phyloP scores from a whole-genome alignment of 2,329 filamentous ascomycete genomes.

The Apiospora pterosperma region DNA sequence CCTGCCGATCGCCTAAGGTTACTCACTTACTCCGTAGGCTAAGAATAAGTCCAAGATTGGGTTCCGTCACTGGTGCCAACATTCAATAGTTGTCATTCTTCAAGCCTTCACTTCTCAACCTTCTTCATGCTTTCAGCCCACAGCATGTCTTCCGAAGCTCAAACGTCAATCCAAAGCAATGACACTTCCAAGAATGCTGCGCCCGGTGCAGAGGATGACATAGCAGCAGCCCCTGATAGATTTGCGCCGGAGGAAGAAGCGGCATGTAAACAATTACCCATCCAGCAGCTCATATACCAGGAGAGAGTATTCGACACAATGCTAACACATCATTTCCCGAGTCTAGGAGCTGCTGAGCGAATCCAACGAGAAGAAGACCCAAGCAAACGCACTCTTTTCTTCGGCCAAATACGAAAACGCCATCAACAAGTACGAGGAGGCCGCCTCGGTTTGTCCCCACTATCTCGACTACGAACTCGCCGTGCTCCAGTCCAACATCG shows the following conservation, averaged over 20 bases:
- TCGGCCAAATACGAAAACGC: constrained; percentile 71
- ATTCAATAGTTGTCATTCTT: not conserved
- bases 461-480: constrained; percentile 88
- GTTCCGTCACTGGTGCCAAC: not conserved
- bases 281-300: not conserved
- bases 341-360: constrained; percentile 62
- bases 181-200: not conserved
- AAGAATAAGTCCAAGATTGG: too few relatives aligned
- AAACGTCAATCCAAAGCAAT: not conserved
- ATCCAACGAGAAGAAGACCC: constrained; percentile 68
- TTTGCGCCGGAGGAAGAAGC: constrained; percentile 57
- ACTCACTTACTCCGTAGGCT: too few relatives aligned
- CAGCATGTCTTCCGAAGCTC: constrained; percentile 1
- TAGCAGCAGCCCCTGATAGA: constrained; percentile 28
- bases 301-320: accelerated
- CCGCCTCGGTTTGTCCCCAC: constrained; percentile 72
- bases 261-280: constrained; percentile 33
- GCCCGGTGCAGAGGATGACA: constrained; percentile 16
- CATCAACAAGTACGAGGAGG: constrained; percentile 78
- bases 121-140: not conserved
- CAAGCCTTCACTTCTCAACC: not conserved
- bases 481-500: constrained; percentile 83
- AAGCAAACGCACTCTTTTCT: constrained; percentile 78
- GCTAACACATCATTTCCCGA: not conserved
- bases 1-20: not conserved